Percentiles rank a stretch among this genome's conserved stretches.
Conservation (phyloP, 805 yeast species). For the Monosporozyma aerobia region DNA sequence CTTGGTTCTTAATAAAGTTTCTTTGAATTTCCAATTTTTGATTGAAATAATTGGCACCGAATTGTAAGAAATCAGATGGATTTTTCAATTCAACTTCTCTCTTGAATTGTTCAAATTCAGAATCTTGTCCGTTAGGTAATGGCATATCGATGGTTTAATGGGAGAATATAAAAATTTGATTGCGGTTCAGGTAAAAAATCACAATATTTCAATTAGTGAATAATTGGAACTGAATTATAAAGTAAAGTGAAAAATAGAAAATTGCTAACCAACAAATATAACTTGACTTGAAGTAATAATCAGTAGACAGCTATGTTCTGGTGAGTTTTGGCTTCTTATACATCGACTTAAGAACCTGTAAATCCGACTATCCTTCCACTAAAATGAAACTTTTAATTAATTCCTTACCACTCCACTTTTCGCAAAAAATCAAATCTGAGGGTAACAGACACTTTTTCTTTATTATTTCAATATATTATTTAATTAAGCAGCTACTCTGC, state of each 20-base stretch:
- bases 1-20: slow-evolving; percentile 7
- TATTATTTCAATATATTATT: neutral
- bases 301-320: neutral
- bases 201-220: too few relatives aligned
- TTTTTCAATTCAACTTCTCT: slow-evolving; percentile 44
- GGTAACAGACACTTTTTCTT: neutral
- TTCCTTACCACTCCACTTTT: neutral
- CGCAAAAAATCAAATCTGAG: neutral
- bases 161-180: neutral
- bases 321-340: neutral
- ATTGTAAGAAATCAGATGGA: slow-evolving; percentile 64
- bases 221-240: neutral
- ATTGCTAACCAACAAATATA: neutral
- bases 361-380: neutral
- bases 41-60: slow-evolving; percentile 66
- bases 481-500: neutral
- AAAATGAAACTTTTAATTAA: neutral
- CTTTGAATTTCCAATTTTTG: slow-evolving; percentile 49
- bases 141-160: neutral
- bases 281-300: neutral
- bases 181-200: neutral
- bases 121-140: slow-evolving; percentile 14
- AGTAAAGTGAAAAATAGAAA: neutral
- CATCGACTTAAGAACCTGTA: neutral
- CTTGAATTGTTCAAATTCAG: slow-evolving; percentile 57